These are phyloP conservation scores for Botryosphaeria dothidea DNA, from an alignment of 2,329 filamentous ascomycete genomes.

Conservation along the genomic window DNA sequence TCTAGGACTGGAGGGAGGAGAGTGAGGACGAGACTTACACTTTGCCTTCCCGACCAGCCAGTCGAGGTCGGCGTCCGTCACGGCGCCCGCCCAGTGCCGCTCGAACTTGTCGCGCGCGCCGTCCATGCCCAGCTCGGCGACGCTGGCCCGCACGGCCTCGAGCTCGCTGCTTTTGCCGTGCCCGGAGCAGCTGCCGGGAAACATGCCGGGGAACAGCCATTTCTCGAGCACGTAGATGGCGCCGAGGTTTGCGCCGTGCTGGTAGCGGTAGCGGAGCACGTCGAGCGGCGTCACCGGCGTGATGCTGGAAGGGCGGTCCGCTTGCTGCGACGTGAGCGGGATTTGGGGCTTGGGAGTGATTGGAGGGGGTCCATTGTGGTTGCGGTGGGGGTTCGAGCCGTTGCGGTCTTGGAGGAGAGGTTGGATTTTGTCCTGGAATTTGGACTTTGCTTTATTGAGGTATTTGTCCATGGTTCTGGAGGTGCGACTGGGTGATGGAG, in stretches of 20 bases:
- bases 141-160: slow-evolving; percentile 51
- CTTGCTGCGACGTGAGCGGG: slow-evolving; percentile 4
- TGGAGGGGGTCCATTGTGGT: not conserved
- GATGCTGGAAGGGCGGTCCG: not conserved
- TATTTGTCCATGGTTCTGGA: slow-evolving; percentile 16
- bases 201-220: slow-evolving; percentile 57
- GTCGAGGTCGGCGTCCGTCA: slow-evolving; percentile 53
- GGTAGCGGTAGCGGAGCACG: slow-evolving; percentile 58
- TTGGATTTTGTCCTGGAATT: slow-evolving; percentile 17
- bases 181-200: slow-evolving; percentile 39
- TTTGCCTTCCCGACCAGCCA: slow-evolving; percentile 55
- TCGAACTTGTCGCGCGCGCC: slow-evolving; percentile 54
- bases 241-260: slow-evolving; percentile 61
- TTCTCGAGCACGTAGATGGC: slow-evolving; percentile 62
- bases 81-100: slow-evolving; percentile 53
- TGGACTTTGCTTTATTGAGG: slow-evolving; percentile 18
- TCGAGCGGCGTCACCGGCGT: slow-evolving; percentile 25
- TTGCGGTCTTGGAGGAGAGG: slow-evolving; percentile 1
- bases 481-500: not conserved
- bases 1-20: not conserved
- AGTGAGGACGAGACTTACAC: slow-evolving; percentile 34
- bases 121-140: slow-evolving; percentile 50
- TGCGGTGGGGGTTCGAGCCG: not conserved
- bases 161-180: slow-evolving; percentile 52
- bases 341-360: slow-evolving; percentile 11